Evolutionary conservation across 805 yeast species (phyloP), one percentile per base, ranked within the genome.

Genomic region (Myxozyma monticola): DNA sequence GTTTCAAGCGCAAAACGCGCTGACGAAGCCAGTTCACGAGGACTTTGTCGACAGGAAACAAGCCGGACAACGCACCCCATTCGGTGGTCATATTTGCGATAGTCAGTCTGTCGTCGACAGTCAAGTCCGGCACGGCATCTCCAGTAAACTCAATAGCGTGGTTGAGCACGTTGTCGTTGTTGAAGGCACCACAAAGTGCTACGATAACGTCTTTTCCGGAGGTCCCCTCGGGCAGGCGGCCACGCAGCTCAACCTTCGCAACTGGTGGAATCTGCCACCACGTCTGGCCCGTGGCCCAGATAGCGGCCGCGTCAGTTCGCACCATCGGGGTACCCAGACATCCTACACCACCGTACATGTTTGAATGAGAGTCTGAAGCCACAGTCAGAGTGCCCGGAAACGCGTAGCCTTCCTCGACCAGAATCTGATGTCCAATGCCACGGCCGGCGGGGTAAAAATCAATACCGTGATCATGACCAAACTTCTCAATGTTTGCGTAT

Each of bases 191-290:
- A 75, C 99, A 93, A 37, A 93, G 76, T 0, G 97, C 93, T 20
- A 95, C 95, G 67, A 93, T 93, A 43, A 93, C 93, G 71, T 93
- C 99, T 69, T 93, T 93, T 56, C 99, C 99, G 2, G 96, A 82
- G 15, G 88, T 89, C 15, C 96, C 96, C 43, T 76, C 71, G 10
- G 95, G 96, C 51, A 93, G 76, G 60, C 78, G 69, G 37, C 96
- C 96, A 58, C 77, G 74, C 48, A 93, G 77, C 68, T 88, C 95
- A 8, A 93, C 98, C 63, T 83, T 81, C 30, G 98, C 99, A 21
- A 93, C 98, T 0, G 99, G 98, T 2, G 99, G 99, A 48, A 93
- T 88, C 78, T 95, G 99, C 99, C 99, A 93, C 99, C 99, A 93
- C 2, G 99, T 93, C 72, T 89, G 95, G 35, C 98, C 98, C 0